Evolutionary conservation across 2,329 filamentous ascomycete genomes (phyloP), one percentile per base, ranked within the genome.

Genomic region (Alternaria gaisen): DNA sequence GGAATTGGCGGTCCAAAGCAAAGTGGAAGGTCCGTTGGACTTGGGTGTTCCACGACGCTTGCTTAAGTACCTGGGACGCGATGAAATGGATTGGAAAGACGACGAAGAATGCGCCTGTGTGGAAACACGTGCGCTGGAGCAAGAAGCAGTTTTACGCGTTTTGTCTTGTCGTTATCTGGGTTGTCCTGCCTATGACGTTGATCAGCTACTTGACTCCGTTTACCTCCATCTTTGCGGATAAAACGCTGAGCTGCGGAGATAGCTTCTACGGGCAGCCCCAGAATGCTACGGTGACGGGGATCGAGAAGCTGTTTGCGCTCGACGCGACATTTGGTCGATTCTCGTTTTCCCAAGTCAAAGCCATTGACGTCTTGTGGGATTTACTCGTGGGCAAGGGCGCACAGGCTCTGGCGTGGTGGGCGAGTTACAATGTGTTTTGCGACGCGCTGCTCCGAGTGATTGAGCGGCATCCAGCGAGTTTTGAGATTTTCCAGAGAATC

Each of bases 311-410:
- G 1, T 78, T 77, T 34, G 66, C 72, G 16, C 62, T 78, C 5
- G 75, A 76, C 53, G 26, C 40, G 3, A 71, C 67, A 0, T 72
- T 59, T 32, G 75, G 74, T 1, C 46, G 32, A 0, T 72, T 73
- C 20, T 53, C 70, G 0, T 79, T 80, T 48, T 63, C 72, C 10
- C 66, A 68, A 10, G 78, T 68, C 14, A 80, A 80, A 51, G 61
- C 71, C 3, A 72, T 80, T n/a, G 77, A 79, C 52, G 69, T 77
- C 7, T 52, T 61, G 1, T 80, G 77, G 77, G 77, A 80, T 55
- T 61, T 79, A 10, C 28, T 72, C 3, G 50, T 80, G 12, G 77
- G 74, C 3, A 66, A 76, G 9, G 76, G 77, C 7, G 69, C 66
- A 3, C 78, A 80, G 53, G 28, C 74, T 1, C 9, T 77, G 2